These are phyloP conservation scores for Amphichorda felina DNA, from an alignment of 2,329 filamentous ascomycete genomes.

Conservation along the genomic window DNA sequence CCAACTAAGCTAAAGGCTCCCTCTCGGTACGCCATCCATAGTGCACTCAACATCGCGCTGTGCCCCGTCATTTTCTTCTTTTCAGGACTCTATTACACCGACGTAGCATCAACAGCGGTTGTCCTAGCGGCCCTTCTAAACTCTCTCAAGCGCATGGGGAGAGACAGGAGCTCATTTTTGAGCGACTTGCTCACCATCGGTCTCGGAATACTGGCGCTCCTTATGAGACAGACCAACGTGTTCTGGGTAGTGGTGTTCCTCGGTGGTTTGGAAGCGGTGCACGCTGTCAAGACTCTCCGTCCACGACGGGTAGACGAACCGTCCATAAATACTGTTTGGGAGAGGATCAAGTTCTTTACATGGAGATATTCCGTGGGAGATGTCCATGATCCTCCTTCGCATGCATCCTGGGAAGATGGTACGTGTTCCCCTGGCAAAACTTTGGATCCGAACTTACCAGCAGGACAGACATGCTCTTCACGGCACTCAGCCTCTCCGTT, in stretches of 20 bases:
- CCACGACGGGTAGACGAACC: conserved; percentile 18
- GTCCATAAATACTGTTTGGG: conserved; percentile 2
- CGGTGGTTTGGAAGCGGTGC: conserved; percentile 46
- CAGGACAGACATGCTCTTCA: conserved; percentile 37
- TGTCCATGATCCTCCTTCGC: conserved; percentile 41
- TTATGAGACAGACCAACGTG: conserved; percentile 89
- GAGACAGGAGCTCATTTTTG: conserved; percentile 14
- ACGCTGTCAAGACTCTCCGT: conserved; percentile 33
- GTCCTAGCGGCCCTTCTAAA: conserved; percentile 60
- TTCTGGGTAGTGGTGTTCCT: conserved; percentile 85
- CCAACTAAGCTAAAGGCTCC: conserved; percentile 8
- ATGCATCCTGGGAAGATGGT: conserved; percentile 38
- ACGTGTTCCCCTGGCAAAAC: conserved; percentile 8
- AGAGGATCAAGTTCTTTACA: conserved; percentile 23
- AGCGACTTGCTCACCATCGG: conserved; percentile 33
- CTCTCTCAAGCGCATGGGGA: conserved; percentile 32
- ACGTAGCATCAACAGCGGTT: conserved; percentile 67
- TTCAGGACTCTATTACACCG: conserved; percentile 88
- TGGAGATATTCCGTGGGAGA: conserved; percentile 35
- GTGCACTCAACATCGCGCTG: conserved; percentile 66
- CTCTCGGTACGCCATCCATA: conserved; percentile 39
- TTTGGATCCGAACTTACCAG: background rate
- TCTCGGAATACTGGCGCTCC: conserved; percentile 54
- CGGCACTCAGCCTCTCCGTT: conserved; percentile 50
- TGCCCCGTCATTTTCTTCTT: conserved; percentile 96